These are phyloP conservation scores for Westerdykella ornata DNA, from an alignment of 2,329 filamentous ascomycete genomes.

Conservation along the genomic window DNA sequence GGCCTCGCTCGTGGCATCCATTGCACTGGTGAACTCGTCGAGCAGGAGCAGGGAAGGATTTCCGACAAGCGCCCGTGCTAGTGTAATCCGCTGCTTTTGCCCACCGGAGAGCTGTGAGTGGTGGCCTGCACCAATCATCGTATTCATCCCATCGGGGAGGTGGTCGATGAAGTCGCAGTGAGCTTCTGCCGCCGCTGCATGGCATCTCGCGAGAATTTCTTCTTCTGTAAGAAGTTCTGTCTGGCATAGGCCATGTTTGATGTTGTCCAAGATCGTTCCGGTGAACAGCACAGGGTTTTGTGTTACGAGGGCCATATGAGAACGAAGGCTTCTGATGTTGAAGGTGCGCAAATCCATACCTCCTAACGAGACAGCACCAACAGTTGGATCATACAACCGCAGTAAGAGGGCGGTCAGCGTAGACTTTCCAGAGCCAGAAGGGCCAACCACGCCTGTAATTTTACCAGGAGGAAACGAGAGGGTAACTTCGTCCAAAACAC, in stretches of 20 bases:
- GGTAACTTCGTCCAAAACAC: conserved; percentile 36
- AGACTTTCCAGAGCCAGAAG: conserved; percentile 42
- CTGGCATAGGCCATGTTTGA: conserved; percentile 26
- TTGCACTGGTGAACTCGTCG: conserved; percentile 35
- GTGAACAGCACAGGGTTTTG: conserved; percentile 31
- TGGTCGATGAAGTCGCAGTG: conserved; percentile 41
- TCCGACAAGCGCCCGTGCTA: conserved; percentile 33
- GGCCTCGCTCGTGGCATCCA: conserved; percentile 29
- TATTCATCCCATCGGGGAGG: conserved; percentile 32
- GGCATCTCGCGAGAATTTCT: conserved; percentile 42
- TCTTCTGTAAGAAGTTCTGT: conserved; percentile 18
- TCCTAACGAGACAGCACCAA: conserved; percentile 25
- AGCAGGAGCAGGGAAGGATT: conserved; percentile 30
- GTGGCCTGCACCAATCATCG: conserved; percentile 27
- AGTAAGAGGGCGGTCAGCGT: conserved; percentile 41
- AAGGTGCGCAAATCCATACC: conserved; percentile 20
- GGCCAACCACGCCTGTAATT: conserved; percentile 43
- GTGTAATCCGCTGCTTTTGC: conserved; percentile 35
- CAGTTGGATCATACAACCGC: conserved; percentile 34
- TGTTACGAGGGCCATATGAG: conserved; percentile 29
- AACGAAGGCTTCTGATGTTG: conserved; percentile 29
- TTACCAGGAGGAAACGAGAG: conserved; percentile 35
- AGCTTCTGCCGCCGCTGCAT: conserved; percentile 49
- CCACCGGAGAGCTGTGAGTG: conserved; percentile 34
- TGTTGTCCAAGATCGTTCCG: conserved; percentile 34